phyloP scores from a whole-genome alignment of 805 yeast genomes.

The Brettanomyces nanus region DNA sequence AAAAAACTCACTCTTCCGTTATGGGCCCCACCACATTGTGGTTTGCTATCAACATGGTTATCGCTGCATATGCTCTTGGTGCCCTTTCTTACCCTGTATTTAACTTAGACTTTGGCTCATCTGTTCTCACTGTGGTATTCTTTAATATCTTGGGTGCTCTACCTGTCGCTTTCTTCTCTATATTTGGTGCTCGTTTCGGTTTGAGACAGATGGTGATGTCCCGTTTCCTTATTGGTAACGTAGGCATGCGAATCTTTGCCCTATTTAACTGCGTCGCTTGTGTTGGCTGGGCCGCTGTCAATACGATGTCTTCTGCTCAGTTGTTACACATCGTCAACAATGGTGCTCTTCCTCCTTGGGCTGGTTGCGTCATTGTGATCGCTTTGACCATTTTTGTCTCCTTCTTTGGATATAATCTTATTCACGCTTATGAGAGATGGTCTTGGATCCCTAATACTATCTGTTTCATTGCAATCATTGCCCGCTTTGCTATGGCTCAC shows the following conservation, averaged over 20 bases:
- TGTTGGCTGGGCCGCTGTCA: slow-evolving; percentile 94
- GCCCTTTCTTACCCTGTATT: slow-evolving; percentile 54
- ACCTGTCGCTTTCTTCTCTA: slow-evolving; percentile 76
- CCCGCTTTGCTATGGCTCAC: slow-evolving; percentile 60
- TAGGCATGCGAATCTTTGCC: slow-evolving; percentile 69
- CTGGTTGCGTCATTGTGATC: slow-evolving; percentile 72
- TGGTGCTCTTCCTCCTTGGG: slow-evolving; percentile 74
- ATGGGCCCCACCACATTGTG: slow-evolving; percentile 79
- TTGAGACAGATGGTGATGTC: slow-evolving; percentile 82
- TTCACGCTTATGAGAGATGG: slow-evolving; percentile 77
- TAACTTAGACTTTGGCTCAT: slow-evolving; percentile 65
- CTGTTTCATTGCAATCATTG: slow-evolving; percentile 70
- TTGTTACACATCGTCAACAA: slow-evolving; percentile 67
- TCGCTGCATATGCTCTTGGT: slow-evolving; percentile 80
- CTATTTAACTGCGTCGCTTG: slow-evolving; percentile 74
- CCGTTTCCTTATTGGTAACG: slow-evolving; percentile 68
- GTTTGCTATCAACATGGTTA: slow-evolving; percentile 83
- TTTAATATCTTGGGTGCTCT: slow-evolving; percentile 65
- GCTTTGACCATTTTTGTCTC: slow-evolving; percentile 63
- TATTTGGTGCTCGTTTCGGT: slow-evolving; percentile 78
- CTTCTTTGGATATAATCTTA: slow-evolving; percentile 78
- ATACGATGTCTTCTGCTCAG: slow-evolving; percentile 85
- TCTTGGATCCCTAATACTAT: slow-evolving; percentile 79
- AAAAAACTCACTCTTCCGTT: slow-evolving; percentile 58
- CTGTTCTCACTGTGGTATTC: slow-evolving; percentile 57